Conservation (phyloP, 441 rosid species). For the Brassica balearica region DNA sequence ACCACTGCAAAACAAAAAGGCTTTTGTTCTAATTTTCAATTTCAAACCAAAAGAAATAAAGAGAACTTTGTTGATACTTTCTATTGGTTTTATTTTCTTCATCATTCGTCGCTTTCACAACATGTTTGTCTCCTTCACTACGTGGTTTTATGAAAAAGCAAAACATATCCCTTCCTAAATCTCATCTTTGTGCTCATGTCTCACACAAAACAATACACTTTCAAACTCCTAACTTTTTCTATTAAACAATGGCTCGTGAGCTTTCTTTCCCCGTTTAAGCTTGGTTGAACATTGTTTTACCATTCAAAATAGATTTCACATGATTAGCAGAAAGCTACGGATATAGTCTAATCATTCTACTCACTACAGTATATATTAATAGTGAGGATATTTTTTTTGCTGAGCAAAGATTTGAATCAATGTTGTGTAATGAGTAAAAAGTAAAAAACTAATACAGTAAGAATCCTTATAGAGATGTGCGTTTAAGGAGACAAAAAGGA, state of each 20-base stretch:
- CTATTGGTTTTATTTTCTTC: constrained; percentile 20
- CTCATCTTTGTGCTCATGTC: constrained; percentile 19
- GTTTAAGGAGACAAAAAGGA: constrained; percentile 57
- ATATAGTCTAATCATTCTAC: no score
- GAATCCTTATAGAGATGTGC: constrained; percentile 39
- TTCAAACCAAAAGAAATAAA: constrained; percentile 33
- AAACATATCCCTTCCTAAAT: constrained; percentile 27
- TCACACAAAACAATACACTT: constrained; percentile 21
- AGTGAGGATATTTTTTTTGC: no score
- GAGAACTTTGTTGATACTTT: constrained; percentile 23
- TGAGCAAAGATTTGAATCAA: no score
- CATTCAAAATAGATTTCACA: no score
- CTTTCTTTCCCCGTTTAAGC: no score
- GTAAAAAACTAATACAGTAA: background rate
- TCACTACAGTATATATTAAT: no score
- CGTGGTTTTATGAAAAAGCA: constrained; percentile 22
- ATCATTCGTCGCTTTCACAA: constrained; percentile 35
- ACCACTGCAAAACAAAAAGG: constrained; percentile 23
- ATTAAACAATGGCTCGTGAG: no score
- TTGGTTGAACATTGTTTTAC: no score
- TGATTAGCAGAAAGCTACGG: no score
- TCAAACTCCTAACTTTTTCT: no score
- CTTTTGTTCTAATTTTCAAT: constrained; percentile 6
- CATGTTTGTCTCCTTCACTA: constrained; percentile 32
- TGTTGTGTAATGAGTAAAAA: no score